Evolutionary conservation across 2,329 filamentous ascomycete genomes (phyloP), one percentile per base, ranked within the genome.

Genomic region (Pseudofabraea citricarpa): DNA sequence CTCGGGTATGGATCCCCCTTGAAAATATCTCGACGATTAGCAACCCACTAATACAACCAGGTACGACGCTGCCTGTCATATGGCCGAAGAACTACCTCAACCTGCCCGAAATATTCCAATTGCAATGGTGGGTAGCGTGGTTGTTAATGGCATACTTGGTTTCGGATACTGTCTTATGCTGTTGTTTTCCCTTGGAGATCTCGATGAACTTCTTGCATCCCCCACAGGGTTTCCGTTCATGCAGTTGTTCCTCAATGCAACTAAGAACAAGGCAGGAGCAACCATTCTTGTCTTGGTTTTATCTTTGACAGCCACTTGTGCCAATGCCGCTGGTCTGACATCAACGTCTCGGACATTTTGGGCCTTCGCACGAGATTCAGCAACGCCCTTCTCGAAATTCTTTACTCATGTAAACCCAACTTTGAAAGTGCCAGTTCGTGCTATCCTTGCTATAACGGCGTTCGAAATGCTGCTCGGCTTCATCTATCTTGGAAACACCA

Each of bases 11-110:
- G 48, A 22, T 47, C 45, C 47, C 56, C 47, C 19, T 48, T 44
- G 3, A 46, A 46, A 23, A 60, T 58, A 33, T 60, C n/a, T 64
- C 1, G 62, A 61, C 2, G 22, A 60, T 9, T 58, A 61, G 6
- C 65, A 64, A 60, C 37, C 64, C 9, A 56, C 57, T 10, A 58
- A 55, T 6, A 56, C 62, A 53, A 64, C 29, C 43, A 68, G 66
- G 7, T 74, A 70, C 45, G 70, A 73, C 44, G 69, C 64, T 6
- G 64, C 66, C 5, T 52, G 70, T 4, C 70, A 74, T 41, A 64
- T 72, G 60, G 66, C 66, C 6, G 69, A 73, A 47, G 70, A 72
- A 47, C 72, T 73, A 64, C 69, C 68, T 1, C 55, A 54, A 3
- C 69, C 69, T 1, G 47, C 62, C 1, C 48, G 60, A 5, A 67